Conservation (phyloP, 805 yeast species). For the Hemisphaericaspora nanyangensis region DNA sequence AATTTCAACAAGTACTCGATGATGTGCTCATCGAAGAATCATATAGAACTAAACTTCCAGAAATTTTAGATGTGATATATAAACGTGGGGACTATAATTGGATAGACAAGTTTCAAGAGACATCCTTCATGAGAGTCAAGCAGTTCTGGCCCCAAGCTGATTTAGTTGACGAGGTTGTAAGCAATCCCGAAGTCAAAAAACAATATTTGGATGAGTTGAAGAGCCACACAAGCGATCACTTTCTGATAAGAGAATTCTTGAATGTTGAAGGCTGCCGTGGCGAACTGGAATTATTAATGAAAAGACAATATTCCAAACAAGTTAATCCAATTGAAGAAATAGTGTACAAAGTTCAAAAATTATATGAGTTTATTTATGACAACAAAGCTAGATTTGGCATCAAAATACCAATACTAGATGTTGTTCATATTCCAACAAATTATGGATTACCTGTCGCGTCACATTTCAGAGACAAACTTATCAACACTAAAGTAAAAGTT, state of each 20-base stretch:
- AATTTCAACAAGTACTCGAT: slow-evolving; percentile 9
- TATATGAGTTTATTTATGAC: slow-evolving; percentile 18
- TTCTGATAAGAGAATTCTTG: too few relatives aligned
- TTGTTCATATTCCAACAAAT: slow-evolving; percentile 25
- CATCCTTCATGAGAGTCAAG: slow-evolving; percentile 19
- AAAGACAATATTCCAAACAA: not conserved
- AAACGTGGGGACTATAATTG: slow-evolving; percentile 15
- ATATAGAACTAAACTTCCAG: slow-evolving; percentile 16
- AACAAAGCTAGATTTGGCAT: slow-evolving; percentile 14
- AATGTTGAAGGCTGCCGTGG: too few relatives aligned
- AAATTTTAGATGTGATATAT: slow-evolving; percentile 26
- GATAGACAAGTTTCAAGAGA: slow-evolving; percentile 16
- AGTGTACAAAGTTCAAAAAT: slow-evolving; percentile 9
- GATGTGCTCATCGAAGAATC: slow-evolving; percentile 26
- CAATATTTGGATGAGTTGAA: not conserved
- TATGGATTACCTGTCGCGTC: slow-evolving; percentile 30
- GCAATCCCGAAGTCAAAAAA: not conserved
- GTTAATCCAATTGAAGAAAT: slow-evolving; percentile 3
- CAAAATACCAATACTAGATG: slow-evolving; percentile 29
- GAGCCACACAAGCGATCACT: not conserved
- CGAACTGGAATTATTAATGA: not conserved
- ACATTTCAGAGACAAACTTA: slow-evolving; percentile 21
- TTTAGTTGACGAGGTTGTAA: slow-evolving; percentile 19
- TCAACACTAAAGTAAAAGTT: slow-evolving; percentile 20
- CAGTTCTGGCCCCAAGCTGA: slow-evolving; percentile 34